Conservation (phyloP, 2,329 filamentous ascomycete genomes). For the Colletotrichum gloeosporioides region DNA sequence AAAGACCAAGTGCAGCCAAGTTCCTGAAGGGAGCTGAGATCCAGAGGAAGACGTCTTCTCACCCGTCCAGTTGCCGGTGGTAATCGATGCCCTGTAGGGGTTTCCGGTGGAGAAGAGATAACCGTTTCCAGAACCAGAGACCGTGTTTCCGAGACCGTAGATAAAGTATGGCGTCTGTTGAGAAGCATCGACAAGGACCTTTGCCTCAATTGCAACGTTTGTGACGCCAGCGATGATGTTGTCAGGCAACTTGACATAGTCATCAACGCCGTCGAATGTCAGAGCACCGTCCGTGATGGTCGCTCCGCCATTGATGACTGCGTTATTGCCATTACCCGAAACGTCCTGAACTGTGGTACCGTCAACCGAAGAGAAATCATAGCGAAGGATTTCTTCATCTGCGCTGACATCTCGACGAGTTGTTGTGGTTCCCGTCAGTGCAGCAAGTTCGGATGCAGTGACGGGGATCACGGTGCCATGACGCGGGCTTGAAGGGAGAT, state of each 20-base stretch:
- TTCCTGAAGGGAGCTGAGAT: constrained; percentile 21
- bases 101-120: constrained; percentile 29
- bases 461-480: constrained; percentile 60
- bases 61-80: constrained; percentile 22
- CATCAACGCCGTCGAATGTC: constrained; percentile 27
- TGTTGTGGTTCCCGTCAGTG: constrained; percentile 28
- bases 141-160: constrained; percentile 29
- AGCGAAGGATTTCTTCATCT: constrained; percentile 25
- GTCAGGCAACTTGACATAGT: constrained; percentile 26
- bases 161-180: constrained; percentile 28
- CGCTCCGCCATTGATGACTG: constrained; percentile 25
- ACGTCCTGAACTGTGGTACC: constrained; percentile 20
- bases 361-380: constrained; percentile 22
- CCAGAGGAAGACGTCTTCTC: constrained; percentile 23
- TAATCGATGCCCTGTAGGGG: constrained; percentile 26
- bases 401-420: constrained; percentile 9
- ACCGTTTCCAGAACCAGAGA: constrained; percentile 22
- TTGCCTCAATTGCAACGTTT: constrained; percentile 23
- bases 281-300: constrained; percentile 18
- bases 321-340: constrained; percentile 26
- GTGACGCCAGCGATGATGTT: constrained; percentile 24
- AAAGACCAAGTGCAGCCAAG: constrained; percentile 26
- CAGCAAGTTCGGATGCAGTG: constrained; percentile 48
- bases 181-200: constrained; percentile 23
- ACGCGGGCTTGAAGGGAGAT: constrained; percentile 52